These are phyloP conservation scores for Yueomyces sp. DNA, from an alignment of 1,139 yeast genomes.

Conservation along the genomic window DNA sequence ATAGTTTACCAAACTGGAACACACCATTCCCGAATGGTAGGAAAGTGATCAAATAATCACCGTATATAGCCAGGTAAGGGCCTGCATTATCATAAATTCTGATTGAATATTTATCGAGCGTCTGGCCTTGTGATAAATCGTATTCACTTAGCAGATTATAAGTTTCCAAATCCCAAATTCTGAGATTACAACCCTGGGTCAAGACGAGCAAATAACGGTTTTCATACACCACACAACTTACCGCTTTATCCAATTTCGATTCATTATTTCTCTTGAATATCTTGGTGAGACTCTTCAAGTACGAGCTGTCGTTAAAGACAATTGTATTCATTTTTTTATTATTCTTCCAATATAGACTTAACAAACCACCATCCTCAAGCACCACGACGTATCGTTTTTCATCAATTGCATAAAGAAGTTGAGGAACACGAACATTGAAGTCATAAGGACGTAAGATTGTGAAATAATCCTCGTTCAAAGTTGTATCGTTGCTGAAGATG, in stretches of 20 bases:
- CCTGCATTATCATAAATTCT: slow-evolving; percentile 16
- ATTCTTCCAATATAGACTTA: slow-evolving; percentile 34
- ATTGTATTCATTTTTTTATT: slow-evolving; percentile 25
- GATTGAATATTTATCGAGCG: slow-evolving; percentile 4
- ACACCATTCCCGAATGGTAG: slow-evolving; percentile 34
- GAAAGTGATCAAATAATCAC: slow-evolving; percentile 21
- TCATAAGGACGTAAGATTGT: slow-evolving; percentile 59
- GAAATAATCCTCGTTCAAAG: slow-evolving; percentile 34
- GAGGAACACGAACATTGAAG: slow-evolving; percentile 58
- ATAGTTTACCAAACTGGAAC: slow-evolving; percentile 31
- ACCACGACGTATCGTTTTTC: slow-evolving; percentile 37
- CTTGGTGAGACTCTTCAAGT: slow-evolving; percentile 31
- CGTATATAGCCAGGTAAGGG: slow-evolving; percentile 12
- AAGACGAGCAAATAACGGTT: slow-evolving; percentile 15
- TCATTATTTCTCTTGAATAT: slow-evolving; percentile 11
- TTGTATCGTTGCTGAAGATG: slow-evolving; percentile 5
- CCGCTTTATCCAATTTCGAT: slow-evolving; percentile 11
- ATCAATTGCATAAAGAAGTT: slow-evolving; percentile 37
- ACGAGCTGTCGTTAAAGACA: slow-evolving; percentile 44
- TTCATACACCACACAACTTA: slow-evolving; percentile 13
- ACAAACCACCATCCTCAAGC: slow-evolving; percentile 58
- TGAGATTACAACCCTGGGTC: slow-evolving; percentile 26
- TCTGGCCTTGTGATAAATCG: slow-evolving; percentile 20
- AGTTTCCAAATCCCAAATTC: slow-evolving; percentile 41
- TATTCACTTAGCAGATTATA: slow-evolving; percentile 27